Conservation (phyloP, 495 filamentous ascomycete genomes). For the Aspergillus egyptiacus region DNA sequence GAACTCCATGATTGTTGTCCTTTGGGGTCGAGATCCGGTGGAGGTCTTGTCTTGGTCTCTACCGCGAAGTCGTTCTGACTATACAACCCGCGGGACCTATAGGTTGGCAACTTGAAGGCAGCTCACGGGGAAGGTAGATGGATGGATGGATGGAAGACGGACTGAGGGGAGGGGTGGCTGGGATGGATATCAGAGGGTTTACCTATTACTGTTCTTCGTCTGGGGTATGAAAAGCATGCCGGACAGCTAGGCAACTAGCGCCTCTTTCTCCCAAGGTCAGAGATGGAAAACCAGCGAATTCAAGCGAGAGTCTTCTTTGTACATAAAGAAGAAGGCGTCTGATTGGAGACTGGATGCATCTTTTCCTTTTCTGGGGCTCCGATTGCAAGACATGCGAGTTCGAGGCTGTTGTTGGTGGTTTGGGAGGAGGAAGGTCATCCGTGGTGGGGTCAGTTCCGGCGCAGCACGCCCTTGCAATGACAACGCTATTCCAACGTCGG, state of each 20-base stretch:
- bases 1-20: slow-evolving; percentile 40
- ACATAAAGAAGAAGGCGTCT: too few species aligned
- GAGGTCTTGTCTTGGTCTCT: not conserved
- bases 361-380: slow-evolving; percentile 3
- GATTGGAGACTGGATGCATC: not conserved
- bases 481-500: slow-evolving; percentile 30
- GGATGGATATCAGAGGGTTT: slow-evolving; percentile 7
- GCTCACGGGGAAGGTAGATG: slow-evolving; percentile 5
- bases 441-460: too few species aligned
- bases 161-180: slow-evolving; percentile 10
- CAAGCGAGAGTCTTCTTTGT: too few species aligned
- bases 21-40: not conserved
- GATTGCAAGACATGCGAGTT: not conserved
- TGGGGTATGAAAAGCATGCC: slow-evolving; percentile 27
- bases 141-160: slow-evolving; percentile 13
- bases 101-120: too few species aligned
- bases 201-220: slow-evolving; percentile 25
- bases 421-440: not conserved
- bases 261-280: not conserved
- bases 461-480: slow-evolving; percentile 37
- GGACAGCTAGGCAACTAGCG: not conserved
- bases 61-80: slow-evolving; percentile 4
- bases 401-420: slow-evolving; percentile 6
- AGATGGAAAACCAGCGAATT: too few species aligned
- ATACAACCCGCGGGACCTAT: not conserved